Evolutionary conservation across 1,139 yeast species (phyloP), one percentile per base, ranked within the genome.

Genomic region (Tardiomyces digboiensis): DNA sequence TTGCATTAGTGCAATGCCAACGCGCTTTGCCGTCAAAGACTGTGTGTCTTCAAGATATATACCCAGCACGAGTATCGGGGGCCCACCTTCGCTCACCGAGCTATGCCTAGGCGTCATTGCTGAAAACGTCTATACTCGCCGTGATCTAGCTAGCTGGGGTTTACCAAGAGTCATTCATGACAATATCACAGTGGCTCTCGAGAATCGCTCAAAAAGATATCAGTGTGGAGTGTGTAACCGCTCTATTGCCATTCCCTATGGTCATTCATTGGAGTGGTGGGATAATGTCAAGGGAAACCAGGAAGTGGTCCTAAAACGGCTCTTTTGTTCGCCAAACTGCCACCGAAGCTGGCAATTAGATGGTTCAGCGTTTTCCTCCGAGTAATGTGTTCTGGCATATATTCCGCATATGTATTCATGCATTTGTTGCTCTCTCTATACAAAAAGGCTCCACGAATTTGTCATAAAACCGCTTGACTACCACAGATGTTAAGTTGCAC

Each of bases 201-300:
- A n/a, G 5, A 26, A 26, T 16, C 33, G 33, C 10, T n/a, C 33
- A n/a, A 68, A 69, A 46, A 68, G 67, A n/a, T 75, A 72, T 45
- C 57, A 64, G 0, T 79, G 85, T 52, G 75, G 78, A 2, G 63
- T 65, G 20, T 79, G 85, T 53, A 56, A 62, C 2, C 44, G 55
- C 7, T 60, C 64, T 20, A 65, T 74, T 29, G 67, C 76, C 7
- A 70, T 72, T 41, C 75, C 79, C 1, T 68, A 71, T 8, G 83
- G 81, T 0, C 74, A 75, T 51, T 70, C 72, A 1, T 53, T 73
- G 42, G 84, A 79, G 52, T 78, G 82, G 81, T 78, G 84, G 81
- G 76, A 76, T 36, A 52, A 51, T 10, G 49, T 57, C 38, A 45
- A 45, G 22, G 50, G 49, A 20, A 45, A 26, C 10, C 33, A 8